Evolutionary conservation across 345 rosid species (phyloP).

Genomic region (rapeseed (Brassica napus)): Da-Ae NC_063447.1:61658501-61659000

Average conservation of each 20-base stretch:
- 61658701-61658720: slow-evolving; percentile 87
- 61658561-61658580: slow-evolving; percentile 2
- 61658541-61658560: slow-evolving; percentile 54
- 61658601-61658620: slow-evolving; percentile 7
- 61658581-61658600: slow-evolving; percentile 14
- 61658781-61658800: slow-evolving; percentile 32
- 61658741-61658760: slow-evolving; percentile 96
- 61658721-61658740: slow-evolving; percentile 89
- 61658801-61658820: slow-evolving; percentile 1
- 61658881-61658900: slow-evolving; percentile 85
- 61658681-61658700: slow-evolving; percentile 97
- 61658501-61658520: slow-evolving; percentile 97
- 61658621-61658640: not conserved
- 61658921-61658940: slow-evolving; percentile 80
- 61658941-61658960: slow-evolving; percentile 48
- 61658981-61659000: slow-evolving; percentile 3
- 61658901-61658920: slow-evolving; percentile 81
- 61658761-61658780: slow-evolving; percentile 99
- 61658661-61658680: slow-evolving; percentile 92
- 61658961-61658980: not conserved
- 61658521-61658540: slow-evolving; percentile 96
- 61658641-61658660: slow-evolving; percentile 17
- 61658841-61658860: not conserved
- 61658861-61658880: slow-evolving; percentile 41
- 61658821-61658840: slow-evolving; percentile 9